Conservation (phyloP, 805 yeast genomes). For the Kregervanrija delftensis region DNA sequence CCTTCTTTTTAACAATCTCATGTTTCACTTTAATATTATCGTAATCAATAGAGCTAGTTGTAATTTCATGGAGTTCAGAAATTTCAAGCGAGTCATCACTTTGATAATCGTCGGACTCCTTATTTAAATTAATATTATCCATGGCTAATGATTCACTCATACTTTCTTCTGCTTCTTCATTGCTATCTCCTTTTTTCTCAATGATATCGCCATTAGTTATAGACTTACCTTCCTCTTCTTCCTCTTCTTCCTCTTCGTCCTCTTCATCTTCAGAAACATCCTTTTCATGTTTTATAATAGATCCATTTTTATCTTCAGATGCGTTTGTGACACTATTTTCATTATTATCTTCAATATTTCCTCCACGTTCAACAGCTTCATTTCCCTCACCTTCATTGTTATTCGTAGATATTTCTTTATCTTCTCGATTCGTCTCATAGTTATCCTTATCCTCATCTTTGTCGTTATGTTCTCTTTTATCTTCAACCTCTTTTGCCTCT, state of each 20-base stretch:
- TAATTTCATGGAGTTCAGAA: too few relatives aligned
- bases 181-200: not conserved
- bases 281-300: conserved; percentile 7
- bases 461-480: conserved; percentile 10
- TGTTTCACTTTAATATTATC: too few relatives aligned
- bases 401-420: not conserved
- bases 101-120: not conserved
- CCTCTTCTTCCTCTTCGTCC: conserved; percentile 14
- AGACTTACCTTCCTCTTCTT: conserved; percentile 8
- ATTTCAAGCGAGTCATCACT: not conserved
- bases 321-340: not conserved
- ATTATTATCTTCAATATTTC: not conserved
- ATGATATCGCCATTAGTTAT: conserved; percentile 1
- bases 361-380: conserved; percentile 7
- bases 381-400: not conserved
- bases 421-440: not conserved
- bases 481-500: conserved; percentile 9
- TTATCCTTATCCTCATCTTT: conserved; percentile 9
- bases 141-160: not conserved
- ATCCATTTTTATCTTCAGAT: conserved; percentile 8
- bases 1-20: too few relatives aligned
- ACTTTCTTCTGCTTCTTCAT: too few relatives aligned
- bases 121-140: not conserved
- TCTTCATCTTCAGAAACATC: conserved; percentile 2
- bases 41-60: too few relatives aligned